Conservation (phyloP, 257 asterid genomes). For the Solanum piurae region DNA sequence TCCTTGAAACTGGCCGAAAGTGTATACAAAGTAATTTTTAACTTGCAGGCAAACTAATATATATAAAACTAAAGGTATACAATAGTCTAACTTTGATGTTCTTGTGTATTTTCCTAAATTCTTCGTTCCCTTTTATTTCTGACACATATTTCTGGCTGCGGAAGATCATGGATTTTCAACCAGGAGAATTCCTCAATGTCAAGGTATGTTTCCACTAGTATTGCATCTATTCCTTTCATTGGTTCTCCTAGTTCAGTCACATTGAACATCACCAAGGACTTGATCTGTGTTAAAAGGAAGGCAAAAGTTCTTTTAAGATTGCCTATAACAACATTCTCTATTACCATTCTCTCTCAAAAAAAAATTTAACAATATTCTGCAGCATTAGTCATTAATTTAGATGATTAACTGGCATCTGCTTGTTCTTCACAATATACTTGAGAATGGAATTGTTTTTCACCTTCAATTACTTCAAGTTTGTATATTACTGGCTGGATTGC, state of each 20-base stretch:
- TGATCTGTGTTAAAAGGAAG: neutral
- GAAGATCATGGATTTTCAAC: constrained; percentile 98
- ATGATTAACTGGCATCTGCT: neutral
- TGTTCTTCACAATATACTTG: neutral
- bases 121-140: neutral
- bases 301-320: neutral
- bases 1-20: neutral
- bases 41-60: neutral
- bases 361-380: neutral
- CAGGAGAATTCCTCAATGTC: constrained; percentile 90
- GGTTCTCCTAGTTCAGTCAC: neutral
- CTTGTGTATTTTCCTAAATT: neutral
- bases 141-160: neutral
- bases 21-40: neutral
- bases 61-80: neutral
- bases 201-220: constrained; percentile 43
- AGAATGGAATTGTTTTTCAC: neutral
- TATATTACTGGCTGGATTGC: constrained; percentile 15
- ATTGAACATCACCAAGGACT: neutral
- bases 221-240: neutral
- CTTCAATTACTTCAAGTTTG: neutral
- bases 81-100: neutral
- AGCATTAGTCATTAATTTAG: neutral
- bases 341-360: neutral
- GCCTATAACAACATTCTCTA: neutral